Base-by-base conservation (phyloP, 306 rosid species). In the Macrotyloma uniflorum region DNA sequence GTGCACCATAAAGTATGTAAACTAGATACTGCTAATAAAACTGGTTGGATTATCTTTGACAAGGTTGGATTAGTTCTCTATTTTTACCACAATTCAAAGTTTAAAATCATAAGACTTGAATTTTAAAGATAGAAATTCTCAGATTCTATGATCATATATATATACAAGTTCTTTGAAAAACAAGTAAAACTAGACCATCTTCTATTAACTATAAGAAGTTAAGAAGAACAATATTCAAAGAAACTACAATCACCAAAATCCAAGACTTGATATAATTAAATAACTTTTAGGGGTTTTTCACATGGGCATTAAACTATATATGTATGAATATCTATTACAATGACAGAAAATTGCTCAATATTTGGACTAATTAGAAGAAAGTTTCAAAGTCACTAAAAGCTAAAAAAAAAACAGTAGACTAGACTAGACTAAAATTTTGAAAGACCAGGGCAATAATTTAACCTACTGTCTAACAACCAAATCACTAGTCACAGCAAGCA, bases 11-110 rank as follows among this genome's bases (percentile, higher is more conserved):
- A 26, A 53, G 7, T 15, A 14, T 18, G 5, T 11, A 72, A 20
- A 58, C 10, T 36, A 76, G 23, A 23, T n/a, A 42, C 12, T 51
- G 61, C 2, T 14, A 12, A 80, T 65, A 75, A 13, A 42, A 15
- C 3, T 42, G 46, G 4, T 42, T 42, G 46, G 15, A 42, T 42
- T 68, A 91, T 93, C 89, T 12, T 13, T 12, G 5, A 13, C n/a
- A 12, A 2, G n/a, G n/a, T 43, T 13, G 49, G 5, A 43, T 43
- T 43, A 46, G 51, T 15, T 46, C 19, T 46, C 51, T 5, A 49
- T 49, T 16, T 5, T 49, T 16, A 16, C 9, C n/a, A n/a, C 22
- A 49, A 47, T 5, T 49, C 5, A 49, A 49, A 49, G 18, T 45
- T 45, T 45, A 45, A 45, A 45, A 45, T 9, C 54, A n/a, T 49